These are phyloP conservation scores for Serendipita sp. DNA, from an alignment of 768 basidiomycete species.

Conservation along the genomic window DNA sequence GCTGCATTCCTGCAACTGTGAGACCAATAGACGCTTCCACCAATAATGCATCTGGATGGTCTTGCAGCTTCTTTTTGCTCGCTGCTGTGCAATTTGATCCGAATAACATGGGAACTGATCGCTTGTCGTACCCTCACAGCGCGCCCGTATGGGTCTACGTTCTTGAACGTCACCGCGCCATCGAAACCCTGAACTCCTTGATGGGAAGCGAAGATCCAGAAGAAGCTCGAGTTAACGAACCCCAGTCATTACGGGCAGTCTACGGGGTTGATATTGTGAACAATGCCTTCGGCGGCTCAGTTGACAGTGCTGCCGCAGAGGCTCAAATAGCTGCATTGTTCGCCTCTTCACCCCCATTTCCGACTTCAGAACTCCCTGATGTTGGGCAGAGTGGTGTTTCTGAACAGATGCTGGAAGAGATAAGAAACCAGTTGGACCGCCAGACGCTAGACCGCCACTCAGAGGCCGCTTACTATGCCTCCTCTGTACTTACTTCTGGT, in stretches of 20 bases:
- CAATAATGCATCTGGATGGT: background rate
- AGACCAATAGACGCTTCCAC: background rate
- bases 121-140: conserved; percentile 26
- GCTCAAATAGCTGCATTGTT: conserved; percentile 66
- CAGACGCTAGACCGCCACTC: background rate
- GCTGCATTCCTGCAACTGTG: background rate
- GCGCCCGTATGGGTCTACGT: conserved; percentile 89
- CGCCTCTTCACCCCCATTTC: conserved; percentile 70
- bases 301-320: conserved; percentile 53
- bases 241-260: conserved; percentile 54
- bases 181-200: conserved; percentile 64
- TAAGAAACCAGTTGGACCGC: background rate
- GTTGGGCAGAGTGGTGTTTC: conserved; percentile 16
- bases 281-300: conserved; percentile 61
- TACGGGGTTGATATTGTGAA: conserved; percentile 40
- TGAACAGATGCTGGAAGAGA: conserved; percentile 2
- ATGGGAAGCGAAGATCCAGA: conserved; percentile 55
- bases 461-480: background rate
- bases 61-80: background rate
- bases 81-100: background rate
- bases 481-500: background rate
- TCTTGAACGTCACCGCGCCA: conserved; percentile 64
- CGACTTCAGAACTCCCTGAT: conserved; percentile 44
- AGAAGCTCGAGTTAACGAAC: conserved; percentile 35
- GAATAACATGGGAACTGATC: background rate